phyloP scores from a whole-genome alignment of 148 eudicot genomes.

The Diospyros kaki region DNA sequence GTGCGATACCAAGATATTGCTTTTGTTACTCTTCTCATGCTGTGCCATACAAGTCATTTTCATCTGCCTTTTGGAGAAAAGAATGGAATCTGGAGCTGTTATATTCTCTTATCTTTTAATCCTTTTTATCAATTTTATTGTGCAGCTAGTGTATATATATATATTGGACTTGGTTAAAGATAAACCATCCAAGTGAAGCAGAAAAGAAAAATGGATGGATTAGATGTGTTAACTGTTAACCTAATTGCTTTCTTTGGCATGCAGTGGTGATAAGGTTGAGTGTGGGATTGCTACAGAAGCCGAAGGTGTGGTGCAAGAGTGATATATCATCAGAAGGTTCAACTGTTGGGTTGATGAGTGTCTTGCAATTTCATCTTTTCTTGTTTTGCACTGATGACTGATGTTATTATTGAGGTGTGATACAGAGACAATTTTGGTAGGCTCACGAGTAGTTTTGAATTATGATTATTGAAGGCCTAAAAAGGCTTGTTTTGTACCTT shows the following conservation, averaged over 20 bases:
- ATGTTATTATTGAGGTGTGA: not conserved
- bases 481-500: constrained; percentile 6
- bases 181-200: not conserved
- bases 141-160: no score
- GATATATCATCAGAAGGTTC: constrained; percentile 15
- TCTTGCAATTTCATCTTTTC: not conserved
- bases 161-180: not conserved
- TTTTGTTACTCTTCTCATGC: not conserved
- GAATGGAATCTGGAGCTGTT: not conserved
- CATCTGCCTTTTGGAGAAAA: not conserved
- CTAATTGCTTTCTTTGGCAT: not conserved
- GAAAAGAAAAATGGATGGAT: not conserved
- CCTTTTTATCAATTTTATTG: not conserved
- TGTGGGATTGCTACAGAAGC: constrained; percentile 35
- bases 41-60: not conserved
- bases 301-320: constrained; percentile 37
- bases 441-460: not conserved
- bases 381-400: not conserved
- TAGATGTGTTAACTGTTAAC: not conserved
- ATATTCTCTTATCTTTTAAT: no score
- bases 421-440: constrained; percentile 20
- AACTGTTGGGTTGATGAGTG: constrained; percentile 1
- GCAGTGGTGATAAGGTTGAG: constrained; percentile 50
- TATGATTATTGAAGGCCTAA: not conserved
- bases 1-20: not conserved